These are phyloP conservation scores for Rhododendron ferrugineum DNA, from an alignment of 148 eudicot genomes.

Conservation along the genomic window DNA sequence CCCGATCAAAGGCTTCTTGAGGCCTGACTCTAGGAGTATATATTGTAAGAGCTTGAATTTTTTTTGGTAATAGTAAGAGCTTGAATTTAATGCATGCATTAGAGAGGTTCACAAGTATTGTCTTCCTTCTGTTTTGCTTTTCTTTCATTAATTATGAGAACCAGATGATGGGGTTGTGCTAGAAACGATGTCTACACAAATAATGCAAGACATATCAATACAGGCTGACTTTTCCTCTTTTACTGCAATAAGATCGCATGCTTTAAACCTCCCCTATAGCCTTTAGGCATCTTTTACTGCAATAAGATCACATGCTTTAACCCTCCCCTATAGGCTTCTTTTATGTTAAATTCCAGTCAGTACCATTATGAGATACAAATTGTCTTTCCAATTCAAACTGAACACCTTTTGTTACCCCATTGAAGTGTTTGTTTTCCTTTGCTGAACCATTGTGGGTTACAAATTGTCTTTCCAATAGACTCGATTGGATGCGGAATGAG, in stretches of 20 bases:
- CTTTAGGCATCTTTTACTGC: background rate
- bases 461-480: no score
- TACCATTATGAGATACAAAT: background rate
- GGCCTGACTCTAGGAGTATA: background rate
- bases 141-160: background rate
- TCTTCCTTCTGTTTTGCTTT: background rate
- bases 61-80: background rate
- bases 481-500: no score
- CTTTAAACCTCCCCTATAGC: background rate
- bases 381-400: background rate
- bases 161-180: background rate
- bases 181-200: background rate
- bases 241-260: background rate
- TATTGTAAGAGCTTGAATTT: background rate
- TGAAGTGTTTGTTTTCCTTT: background rate
- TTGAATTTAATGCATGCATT: background rate
- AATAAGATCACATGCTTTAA: background rate
- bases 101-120: background rate
- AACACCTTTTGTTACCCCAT: background rate
- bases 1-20: background rate
- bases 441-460: background rate
- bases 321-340: background rate
- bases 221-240: background rate
- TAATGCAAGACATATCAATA: background rate
- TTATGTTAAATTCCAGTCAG: background rate